phyloP scores from a whole-genome alignment of 768 basidiomycete genomes.

The Suillus lakei region DNA sequence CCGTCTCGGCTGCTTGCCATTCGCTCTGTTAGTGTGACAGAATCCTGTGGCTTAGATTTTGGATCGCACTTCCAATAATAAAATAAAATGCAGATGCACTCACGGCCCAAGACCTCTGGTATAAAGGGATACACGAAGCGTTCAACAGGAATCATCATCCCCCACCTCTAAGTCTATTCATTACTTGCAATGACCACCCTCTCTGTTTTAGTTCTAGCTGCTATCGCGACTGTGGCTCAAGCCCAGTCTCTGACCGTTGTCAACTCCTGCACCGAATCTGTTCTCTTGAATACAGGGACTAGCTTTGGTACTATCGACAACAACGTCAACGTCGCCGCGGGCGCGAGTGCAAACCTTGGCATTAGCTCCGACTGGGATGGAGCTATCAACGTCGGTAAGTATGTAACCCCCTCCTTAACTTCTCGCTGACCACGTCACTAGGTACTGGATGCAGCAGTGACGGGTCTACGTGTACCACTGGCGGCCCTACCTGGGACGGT shows the following conservation, averaged over 20 bases:
- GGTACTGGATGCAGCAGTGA: slow-evolving; percentile 30
- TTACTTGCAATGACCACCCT: slow-evolving; percentile 23
- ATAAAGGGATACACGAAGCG: not conserved
- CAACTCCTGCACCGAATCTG: slow-evolving; percentile 30
- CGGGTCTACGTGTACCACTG: slow-evolving; percentile 31
- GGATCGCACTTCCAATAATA: not conserved
- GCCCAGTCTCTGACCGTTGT: slow-evolving; percentile 35
- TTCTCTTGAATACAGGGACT: slow-evolving; percentile 35
- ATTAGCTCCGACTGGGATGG: slow-evolving; percentile 38
- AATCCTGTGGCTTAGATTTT: not conserved
- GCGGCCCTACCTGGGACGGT: slow-evolving; percentile 35
- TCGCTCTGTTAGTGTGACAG: too few species aligned
- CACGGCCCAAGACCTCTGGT: not conserved
- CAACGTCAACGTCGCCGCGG: slow-evolving; percentile 29
- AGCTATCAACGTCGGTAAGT: slow-evolving; percentile 35
- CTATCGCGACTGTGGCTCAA: slow-evolving; percentile 21
- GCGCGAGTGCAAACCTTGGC: slow-evolving; percentile 29
- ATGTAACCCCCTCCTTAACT: slow-evolving; percentile 1
- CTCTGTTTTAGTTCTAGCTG: slow-evolving; percentile 24
- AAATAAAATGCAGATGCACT: not conserved
- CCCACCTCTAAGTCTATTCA: not conserved
- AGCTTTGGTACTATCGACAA: slow-evolving; percentile 33
- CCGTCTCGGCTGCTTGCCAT: not conserved
- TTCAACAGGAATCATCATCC: not conserved
- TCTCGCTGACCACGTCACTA: slow-evolving; percentile 13